Evolutionary conservation across 2,329 filamentous ascomycete species (phyloP), one percentile per base, ranked within the genome.

Genomic region (Magnaporthales sp.): DNA sequence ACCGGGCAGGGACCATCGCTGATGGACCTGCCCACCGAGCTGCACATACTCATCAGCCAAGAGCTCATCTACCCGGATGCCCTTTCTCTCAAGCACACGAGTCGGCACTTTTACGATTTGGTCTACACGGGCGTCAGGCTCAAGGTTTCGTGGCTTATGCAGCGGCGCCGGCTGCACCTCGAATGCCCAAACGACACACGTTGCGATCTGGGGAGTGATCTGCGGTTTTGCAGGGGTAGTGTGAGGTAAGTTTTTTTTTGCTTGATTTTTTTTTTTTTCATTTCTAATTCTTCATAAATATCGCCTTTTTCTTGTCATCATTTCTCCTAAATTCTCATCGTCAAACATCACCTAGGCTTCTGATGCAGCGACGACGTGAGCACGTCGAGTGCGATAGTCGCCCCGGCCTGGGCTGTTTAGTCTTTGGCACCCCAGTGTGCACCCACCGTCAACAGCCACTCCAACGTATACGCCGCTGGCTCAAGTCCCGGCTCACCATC

Each of bases 61-160:
- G 79, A 85, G 66, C 84, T 91, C 67, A 83, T 83, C 32, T 91
- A 91, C 68, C 89, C 89, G 0, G 89, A 92, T 69, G 89, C 89
- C 0, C 81, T 91, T 1, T 89, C 88, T 0, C 78, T 91, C 19
- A 91, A 91, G 72, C 88, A 91, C 73, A 84, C 84, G 24, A 87
- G 78, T 72, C 81, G 82, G 67, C 81, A 89, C 72, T 88, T 91
- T 74, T 88, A 87, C 77, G 72, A 75, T 63, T 76, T 90, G 1
- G 87, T 91, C 68, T 82, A 88, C 74, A 91, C 89, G 0, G 87
- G 86, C 46, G 79, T 91, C 31, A 75, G 80, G 30, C 79, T 91
- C 61, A 91, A 91, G 73, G 83, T 91, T 13, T 83, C 85, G 67
- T 92, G 89, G 89, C 80, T 91, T 4, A 80, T 91, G 67, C 82